A percentile compares a stretch with the other conserved stretches of the same genome.
Evolutionary conservation across 164 flowering plant genomes (phyloP).

Genomic region (Malania oleifera): DNA sequence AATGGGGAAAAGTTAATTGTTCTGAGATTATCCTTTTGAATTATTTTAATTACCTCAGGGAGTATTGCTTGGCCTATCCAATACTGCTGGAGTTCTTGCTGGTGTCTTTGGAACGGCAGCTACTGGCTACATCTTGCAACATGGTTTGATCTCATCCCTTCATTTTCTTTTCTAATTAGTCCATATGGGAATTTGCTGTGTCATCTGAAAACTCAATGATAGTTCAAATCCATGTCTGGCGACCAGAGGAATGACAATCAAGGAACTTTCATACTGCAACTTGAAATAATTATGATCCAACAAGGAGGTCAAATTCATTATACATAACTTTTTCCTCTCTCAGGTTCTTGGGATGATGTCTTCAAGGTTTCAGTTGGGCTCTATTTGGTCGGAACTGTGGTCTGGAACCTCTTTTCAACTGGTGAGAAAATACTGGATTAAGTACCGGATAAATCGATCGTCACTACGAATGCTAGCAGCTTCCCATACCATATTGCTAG

Average conservation of each 20-base stretch:
- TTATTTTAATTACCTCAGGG: slow-evolving; percentile 46
- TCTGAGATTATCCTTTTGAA: neutral
- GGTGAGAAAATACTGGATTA: slow-evolving; percentile 87
- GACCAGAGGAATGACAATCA: too few species aligned
- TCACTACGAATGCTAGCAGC: too few species aligned
- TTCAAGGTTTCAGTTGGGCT: slow-evolving; percentile 91
- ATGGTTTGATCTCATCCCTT: slow-evolving; percentile 47
- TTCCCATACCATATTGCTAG: too few species aligned
- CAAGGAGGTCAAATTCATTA: too few species aligned
- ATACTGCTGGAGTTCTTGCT: slow-evolving; percentile 94
- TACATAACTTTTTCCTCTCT: slow-evolving; percentile 2
- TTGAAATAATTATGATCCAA: too few species aligned
- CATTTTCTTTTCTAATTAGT: neutral
- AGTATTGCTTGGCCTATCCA: slow-evolving; percentile 85
- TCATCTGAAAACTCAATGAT: too few species aligned
- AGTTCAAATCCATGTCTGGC: too few species aligned
- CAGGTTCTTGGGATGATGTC: slow-evolving; percentile 99
- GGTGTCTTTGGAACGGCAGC: slow-evolving; percentile 96
- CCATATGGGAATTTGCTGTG: too few species aligned
- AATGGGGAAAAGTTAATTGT: neutral
- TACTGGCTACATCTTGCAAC: slow-evolving; percentile 94
- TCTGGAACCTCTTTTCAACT: slow-evolving; percentile 93
- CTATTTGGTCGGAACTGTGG: slow-evolving; percentile 85
- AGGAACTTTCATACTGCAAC: too few species aligned
- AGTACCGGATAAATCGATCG: neutral